Conservation (phyloP, 768 basidiomycete species). For the Suillus subaureus region DNA sequence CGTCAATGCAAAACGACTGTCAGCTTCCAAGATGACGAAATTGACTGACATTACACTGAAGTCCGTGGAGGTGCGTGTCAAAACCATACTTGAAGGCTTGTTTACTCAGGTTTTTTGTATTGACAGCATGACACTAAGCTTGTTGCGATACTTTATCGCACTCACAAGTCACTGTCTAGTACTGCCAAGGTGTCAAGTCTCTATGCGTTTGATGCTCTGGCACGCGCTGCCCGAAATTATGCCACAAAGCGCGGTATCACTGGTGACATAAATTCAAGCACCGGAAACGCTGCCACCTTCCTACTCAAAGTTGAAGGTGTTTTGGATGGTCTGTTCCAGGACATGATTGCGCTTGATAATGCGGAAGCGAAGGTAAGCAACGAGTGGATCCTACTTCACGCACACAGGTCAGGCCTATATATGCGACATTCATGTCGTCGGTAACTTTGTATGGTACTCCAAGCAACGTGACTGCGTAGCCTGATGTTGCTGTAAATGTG, state of each 20-base stretch:
- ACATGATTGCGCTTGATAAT: conserved; percentile 69
- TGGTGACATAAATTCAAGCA: conserved; percentile 54
- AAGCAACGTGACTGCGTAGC: conserved; percentile 10
- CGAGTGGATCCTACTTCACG: conserved; percentile 11
- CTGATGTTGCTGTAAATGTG: conserved; percentile 13
- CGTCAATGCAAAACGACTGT: conserved; percentile 81
- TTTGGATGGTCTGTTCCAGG: conserved; percentile 85
- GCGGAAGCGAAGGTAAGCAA: conserved; percentile 85
- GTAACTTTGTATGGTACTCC: conserved; percentile 14
- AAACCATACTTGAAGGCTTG: background rate
- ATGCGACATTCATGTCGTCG: background rate
- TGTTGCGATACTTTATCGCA: conserved; percentile 86
- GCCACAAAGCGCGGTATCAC: conserved; percentile 65
- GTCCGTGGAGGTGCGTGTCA: conserved; percentile 67
- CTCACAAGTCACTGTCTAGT: conserved; percentile 76
- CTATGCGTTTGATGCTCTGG: conserved; percentile 92
- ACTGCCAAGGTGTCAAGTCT: conserved; percentile 81
- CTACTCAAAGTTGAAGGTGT: conserved; percentile 89
- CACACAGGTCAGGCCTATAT: conserved; percentile 1
- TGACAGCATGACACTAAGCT: conserved; percentile 81
- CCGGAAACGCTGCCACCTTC: conserved; percentile 81
- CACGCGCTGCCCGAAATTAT: conserved; percentile 75
- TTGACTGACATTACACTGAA: conserved; percentile 79
- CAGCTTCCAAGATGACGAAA: conserved; percentile 80
- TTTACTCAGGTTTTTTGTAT: conserved; percentile 3